phyloP scores from a whole-genome alignment of 2,329 filamentous ascomycete species.

The Phoma sp. region DNA sequence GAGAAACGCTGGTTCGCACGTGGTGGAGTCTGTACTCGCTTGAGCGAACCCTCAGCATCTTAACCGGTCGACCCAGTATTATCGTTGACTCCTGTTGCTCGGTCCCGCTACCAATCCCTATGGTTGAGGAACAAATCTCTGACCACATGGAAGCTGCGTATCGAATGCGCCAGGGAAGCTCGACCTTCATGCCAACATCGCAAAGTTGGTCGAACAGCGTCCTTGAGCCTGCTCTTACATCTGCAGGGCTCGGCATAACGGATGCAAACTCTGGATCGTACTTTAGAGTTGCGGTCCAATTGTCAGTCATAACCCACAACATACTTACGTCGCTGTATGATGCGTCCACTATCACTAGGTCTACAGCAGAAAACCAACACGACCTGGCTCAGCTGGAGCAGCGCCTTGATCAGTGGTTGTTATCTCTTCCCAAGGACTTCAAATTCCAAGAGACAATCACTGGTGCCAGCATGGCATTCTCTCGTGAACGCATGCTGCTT shows the following conservation, averaged over 20 bases:
- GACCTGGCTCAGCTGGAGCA: constrained; percentile 41
- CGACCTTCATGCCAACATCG: not conserved
- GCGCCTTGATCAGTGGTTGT: constrained; percentile 46
- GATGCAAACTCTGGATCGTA: constrained; percentile 33
- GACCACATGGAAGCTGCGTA: constrained; percentile 19
- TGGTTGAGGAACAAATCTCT: constrained; percentile 29
- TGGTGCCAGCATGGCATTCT: constrained; percentile 2
- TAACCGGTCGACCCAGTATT: constrained; percentile 51
- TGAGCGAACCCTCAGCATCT: constrained; percentile 49
- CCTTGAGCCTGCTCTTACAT: constrained; percentile 7
- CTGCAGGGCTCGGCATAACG: not conserved
- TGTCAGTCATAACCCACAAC: constrained; percentile 45
- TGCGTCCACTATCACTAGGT: constrained; percentile 39
- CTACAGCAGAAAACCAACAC: constrained; percentile 45
- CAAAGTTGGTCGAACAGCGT: constrained; percentile 1
- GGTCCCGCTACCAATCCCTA: constrained; percentile 41
- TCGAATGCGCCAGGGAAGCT: constrained; percentile 12
- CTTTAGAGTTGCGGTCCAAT: constrained; percentile 35
- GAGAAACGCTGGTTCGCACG: constrained; percentile 47
- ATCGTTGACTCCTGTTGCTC: constrained; percentile 47
- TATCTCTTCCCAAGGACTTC: constrained; percentile 39
- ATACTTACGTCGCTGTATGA: constrained; percentile 49
- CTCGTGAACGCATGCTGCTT: constrained; percentile 42
- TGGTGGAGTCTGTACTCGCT: constrained; percentile 54
- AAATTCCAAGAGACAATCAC: constrained; percentile 30